These are phyloP conservation scores for Papiliotrema nemorosa DNA, from an alignment of 1,284 basidiomycete species.

Conservation along the genomic window DNA sequence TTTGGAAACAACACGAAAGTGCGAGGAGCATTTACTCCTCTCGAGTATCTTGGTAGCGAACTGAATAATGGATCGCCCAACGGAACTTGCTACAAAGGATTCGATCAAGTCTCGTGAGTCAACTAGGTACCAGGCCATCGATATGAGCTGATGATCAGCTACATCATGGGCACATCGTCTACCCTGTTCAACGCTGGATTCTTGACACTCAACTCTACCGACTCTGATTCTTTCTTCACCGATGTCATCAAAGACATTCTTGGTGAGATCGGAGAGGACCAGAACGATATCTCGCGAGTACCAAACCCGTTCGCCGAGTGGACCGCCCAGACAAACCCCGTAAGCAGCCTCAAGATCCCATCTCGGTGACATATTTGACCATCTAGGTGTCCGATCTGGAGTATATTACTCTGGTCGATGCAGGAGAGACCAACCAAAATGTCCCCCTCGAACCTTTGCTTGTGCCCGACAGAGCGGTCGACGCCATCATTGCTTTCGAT, in stretches of 20 bases:
- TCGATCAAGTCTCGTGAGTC: slow-evolving; percentile 45
- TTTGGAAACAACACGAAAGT: slow-evolving; percentile 35
- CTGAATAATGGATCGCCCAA: slow-evolving; percentile 41
- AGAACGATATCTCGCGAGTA: slow-evolving; percentile 51
- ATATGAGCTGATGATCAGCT: slow-evolving; percentile 21
- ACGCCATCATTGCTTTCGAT: slow-evolving; percentile 56
- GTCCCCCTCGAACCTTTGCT: slow-evolving; percentile 55
- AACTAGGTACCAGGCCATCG: not conserved
- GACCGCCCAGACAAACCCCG: slow-evolving; percentile 40
- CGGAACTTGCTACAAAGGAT: slow-evolving; percentile 46
- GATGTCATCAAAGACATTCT: slow-evolving; percentile 37
- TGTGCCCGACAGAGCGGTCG: slow-evolving; percentile 51
- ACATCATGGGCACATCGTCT: slow-evolving; percentile 50
- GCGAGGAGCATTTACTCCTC: slow-evolving; percentile 43
- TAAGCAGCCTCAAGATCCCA: slow-evolving; percentile 11
- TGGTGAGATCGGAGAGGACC: slow-evolving; percentile 30
- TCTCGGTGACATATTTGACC: too few relatives aligned
- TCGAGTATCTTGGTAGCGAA: slow-evolving; percentile 46
- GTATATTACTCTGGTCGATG: slow-evolving; percentile 52
- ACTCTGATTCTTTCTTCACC: slow-evolving; percentile 39
- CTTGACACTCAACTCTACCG: slow-evolving; percentile 30
- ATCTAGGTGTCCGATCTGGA: slow-evolving; percentile 29
- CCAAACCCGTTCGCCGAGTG: slow-evolving; percentile 51
- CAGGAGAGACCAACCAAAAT: slow-evolving; percentile 52
- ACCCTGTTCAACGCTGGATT: slow-evolving; percentile 46